Conservation (phyloP, 495 filamentous ascomycete species). For the Hyaloscypha bicolor region DNA sequence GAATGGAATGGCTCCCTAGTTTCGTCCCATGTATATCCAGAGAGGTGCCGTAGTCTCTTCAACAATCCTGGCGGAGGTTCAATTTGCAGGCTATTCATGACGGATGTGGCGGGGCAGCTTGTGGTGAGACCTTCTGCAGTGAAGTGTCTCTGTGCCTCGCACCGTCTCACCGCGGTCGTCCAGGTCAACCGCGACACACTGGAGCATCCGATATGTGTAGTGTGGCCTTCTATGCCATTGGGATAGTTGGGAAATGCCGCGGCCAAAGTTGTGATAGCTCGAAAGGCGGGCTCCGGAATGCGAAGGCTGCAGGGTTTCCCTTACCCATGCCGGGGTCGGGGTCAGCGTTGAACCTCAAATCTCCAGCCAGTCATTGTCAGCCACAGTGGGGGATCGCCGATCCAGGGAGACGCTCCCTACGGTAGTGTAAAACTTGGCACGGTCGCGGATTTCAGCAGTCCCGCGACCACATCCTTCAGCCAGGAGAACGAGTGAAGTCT, state of each 20-base stretch:
- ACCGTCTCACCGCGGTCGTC: background rate
- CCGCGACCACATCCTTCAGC: background rate
- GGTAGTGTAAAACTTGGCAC: background rate
- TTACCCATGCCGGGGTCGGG: background rate
- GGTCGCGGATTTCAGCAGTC: background rate
- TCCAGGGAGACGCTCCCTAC: background rate
- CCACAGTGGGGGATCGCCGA: background rate
- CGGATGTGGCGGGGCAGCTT: background rate
- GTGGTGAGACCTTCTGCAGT: background rate
- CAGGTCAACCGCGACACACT: background rate
- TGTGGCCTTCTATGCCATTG: background rate
- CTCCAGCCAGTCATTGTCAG: background rate
- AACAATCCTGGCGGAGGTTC: conserved; percentile 7
- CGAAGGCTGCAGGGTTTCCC: background rate
- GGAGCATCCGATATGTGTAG: background rate
- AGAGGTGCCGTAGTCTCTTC: conserved; percentile 4
- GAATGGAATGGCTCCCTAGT: conserved; percentile 10
- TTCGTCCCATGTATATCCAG: conserved; percentile 9
- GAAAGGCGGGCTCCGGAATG: background rate
- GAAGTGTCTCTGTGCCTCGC: background rate
- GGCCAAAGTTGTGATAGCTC: background rate
- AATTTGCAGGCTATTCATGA: background rate
- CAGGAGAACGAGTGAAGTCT: background rate
- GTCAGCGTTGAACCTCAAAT: background rate
- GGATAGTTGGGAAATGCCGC: background rate